Percentiles rank a stretch among this genome's conserved stretches.
phyloP scores from a whole-genome alignment of 495 filamentous ascomycete genomes.

The Hyaloscypha hepaticicola region DNA sequence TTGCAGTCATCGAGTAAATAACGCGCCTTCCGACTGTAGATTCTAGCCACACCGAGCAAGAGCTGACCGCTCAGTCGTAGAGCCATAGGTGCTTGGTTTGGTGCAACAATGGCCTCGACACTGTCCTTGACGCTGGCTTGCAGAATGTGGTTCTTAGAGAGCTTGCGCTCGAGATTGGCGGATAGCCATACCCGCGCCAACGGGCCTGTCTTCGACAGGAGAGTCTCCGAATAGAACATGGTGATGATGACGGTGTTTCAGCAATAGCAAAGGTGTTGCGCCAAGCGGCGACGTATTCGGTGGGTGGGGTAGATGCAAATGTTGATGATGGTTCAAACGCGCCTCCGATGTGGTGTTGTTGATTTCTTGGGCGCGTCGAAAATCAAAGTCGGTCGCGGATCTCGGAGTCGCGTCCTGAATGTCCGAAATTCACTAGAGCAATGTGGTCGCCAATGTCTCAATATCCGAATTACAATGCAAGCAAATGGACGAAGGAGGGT shows the following conservation, averaged over 20 bases:
- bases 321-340: constrained; percentile 33
- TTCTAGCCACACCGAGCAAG: constrained; percentile 90
- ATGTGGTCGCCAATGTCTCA: constrained; percentile 8
- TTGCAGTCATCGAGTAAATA: constrained; percentile 97
- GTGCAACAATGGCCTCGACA: constrained; percentile 89
- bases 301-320: constrained; percentile 25
- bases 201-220: constrained; percentile 94
- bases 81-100: constrained; percentile 92
- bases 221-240: constrained; percentile 98
- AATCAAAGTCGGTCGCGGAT: neutral
- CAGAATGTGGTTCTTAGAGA: constrained; percentile 91
- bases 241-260: constrained; percentile 19
- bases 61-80: constrained; percentile 91
- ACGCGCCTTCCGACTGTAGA: constrained; percentile 94
- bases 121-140: constrained; percentile 91
- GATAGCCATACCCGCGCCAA: constrained; percentile 97
- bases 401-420: neutral
- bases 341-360: constrained; percentile 36
- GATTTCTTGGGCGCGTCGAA: constrained; percentile 22
- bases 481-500: neutral
- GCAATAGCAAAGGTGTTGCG: constrained; percentile 29
- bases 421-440: neutral
- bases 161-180: constrained; percentile 94
- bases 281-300: constrained; percentile 24
- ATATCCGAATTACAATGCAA: neutral